Evolutionary conservation across 2,329 filamentous ascomycete genomes (phyloP).

Genomic region (Metarhizium album): DNA sequence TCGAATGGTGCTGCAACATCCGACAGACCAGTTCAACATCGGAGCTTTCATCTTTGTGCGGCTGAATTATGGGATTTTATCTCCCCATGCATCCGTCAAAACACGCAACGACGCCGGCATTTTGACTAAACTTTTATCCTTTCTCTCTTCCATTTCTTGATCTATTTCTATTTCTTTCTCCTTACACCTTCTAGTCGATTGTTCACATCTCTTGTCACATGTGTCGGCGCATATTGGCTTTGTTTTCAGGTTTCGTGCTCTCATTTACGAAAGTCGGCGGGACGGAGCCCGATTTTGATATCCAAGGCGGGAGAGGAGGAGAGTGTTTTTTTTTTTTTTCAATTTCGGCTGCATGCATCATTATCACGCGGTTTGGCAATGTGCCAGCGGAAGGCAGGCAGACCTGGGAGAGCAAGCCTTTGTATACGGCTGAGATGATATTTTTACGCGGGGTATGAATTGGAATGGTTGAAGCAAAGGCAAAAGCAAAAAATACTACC

Average conservation of each 20-base stretch:
- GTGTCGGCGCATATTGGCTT: conserved; percentile 4
- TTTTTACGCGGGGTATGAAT: background rate
- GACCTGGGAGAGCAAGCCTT: background rate
- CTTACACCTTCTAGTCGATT: background rate
- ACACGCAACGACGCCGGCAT: background rate
- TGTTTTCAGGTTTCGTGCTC: background rate
- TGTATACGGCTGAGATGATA: background rate
- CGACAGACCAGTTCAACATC: background rate
- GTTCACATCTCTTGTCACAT: conserved; percentile 1
- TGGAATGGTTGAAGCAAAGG: background rate
- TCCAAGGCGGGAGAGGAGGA: conserved; percentile 1
- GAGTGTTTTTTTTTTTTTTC: background rate
- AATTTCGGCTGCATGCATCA: conserved; percentile 4
- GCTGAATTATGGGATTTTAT: background rate
- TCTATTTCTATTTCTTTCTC: background rate
- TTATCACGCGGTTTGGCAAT: background rate
- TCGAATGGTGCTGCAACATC: background rate
- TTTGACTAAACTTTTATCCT: background rate
- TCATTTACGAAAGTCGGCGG: background rate
- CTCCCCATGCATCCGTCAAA: too few species aligned
- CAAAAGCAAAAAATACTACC: background rate
- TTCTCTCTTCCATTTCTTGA: background rate
- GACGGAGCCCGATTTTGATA: conserved; percentile 6
- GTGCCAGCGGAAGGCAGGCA: background rate
- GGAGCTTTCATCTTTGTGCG: background rate